Percentiles rank a stretch among this genome's conserved stretches.
Evolutionary conservation across 2,329 filamentous ascomycete genomes (phyloP).

Genomic region (Alternaria ventricosa): DNA sequence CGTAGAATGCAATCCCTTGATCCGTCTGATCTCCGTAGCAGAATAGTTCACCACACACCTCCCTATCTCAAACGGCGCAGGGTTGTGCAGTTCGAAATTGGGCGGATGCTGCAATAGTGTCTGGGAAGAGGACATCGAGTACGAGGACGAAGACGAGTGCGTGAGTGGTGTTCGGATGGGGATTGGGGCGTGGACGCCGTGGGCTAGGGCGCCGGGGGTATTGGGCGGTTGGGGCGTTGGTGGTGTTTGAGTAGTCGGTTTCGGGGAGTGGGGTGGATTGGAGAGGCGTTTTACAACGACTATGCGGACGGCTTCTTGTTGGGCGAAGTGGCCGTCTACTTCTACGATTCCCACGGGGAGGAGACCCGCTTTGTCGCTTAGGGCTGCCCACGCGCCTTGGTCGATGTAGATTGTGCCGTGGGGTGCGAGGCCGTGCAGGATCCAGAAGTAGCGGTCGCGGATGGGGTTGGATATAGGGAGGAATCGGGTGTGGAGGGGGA

Average conservation of each 20-base stretch:
- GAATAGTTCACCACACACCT: slow-evolving; percentile 92
- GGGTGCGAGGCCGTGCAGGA: slow-evolving; percentile 87
- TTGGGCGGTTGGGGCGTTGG: slow-evolving; percentile 3
- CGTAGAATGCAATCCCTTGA: slow-evolving; percentile 82
- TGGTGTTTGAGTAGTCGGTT: not conserved
- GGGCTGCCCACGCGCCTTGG: slow-evolving; percentile 80
- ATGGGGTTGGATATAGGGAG: slow-evolving; percentile 63
- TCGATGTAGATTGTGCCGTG: slow-evolving; percentile 95
- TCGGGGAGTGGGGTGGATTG: slow-evolving; percentile 1
- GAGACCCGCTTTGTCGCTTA: slow-evolving; percentile 83
- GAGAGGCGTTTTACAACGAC: slow-evolving; percentile 72
- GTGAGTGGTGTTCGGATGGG: slow-evolving; percentile 24
- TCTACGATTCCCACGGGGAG: slow-evolving; percentile 90
- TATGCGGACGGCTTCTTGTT: slow-evolving; percentile 89
- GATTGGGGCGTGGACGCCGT: slow-evolving; percentile 26
- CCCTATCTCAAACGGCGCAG: slow-evolving; percentile 73
- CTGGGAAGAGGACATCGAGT: slow-evolving; percentile 21
- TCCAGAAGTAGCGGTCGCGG: slow-evolving; percentile 63
- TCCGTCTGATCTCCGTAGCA: slow-evolving; percentile 79
- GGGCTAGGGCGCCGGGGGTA: slow-evolving; percentile 23
- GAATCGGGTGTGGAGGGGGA: slow-evolving; percentile 88
- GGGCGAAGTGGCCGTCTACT: slow-evolving; percentile 85
- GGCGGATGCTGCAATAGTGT: slow-evolving; percentile 23
- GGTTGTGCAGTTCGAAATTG: slow-evolving; percentile 42
- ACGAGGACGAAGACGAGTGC: not conserved